Percentiles rank a stretch among this genome's conserved stretches.
Conservation (phyloP, 495 filamentous ascomycete species). For the Saxophila tyrrhenica region DNA sequence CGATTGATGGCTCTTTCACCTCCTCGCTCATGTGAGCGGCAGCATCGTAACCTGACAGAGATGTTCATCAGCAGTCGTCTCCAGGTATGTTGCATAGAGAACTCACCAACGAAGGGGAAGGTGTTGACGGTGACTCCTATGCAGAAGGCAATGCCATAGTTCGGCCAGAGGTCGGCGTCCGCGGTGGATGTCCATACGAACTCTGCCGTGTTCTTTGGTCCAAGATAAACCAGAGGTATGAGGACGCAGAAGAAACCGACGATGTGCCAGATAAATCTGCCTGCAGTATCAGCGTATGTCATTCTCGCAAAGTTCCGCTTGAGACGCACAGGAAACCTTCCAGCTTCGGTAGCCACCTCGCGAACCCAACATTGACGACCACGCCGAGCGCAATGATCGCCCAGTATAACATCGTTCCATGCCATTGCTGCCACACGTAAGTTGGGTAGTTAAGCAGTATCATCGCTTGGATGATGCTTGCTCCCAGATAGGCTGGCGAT, state of each 20-base stretch:
- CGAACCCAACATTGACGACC: slow-evolving; percentile 45
- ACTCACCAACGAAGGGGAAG: slow-evolving; percentile 12
- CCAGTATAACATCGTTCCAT: slow-evolving; percentile 48
- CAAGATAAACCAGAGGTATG: slow-evolving; percentile 46
- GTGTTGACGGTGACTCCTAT: slow-evolving; percentile 7
- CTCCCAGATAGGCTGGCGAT: slow-evolving; percentile 31
- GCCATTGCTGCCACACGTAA: slow-evolving; percentile 43
- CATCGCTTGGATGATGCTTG: slow-evolving; percentile 48
- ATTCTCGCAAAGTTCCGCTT: not conserved
- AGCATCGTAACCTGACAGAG: not conserved
- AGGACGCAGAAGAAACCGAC: slow-evolving; percentile 51
- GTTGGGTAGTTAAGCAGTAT: slow-evolving; percentile 40
- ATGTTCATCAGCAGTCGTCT: too few relatives aligned
- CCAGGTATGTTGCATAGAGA: too few relatives aligned
- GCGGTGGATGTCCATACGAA: slow-evolving; percentile 7
- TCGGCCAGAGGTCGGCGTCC: slow-evolving; percentile 1
- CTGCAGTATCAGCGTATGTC: not conserved
- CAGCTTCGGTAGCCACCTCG: slow-evolving; percentile 42
- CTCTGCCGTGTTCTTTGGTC: not conserved
- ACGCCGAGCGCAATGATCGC: slow-evolving; percentile 40
- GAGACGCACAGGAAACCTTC: slow-evolving; percentile 38
- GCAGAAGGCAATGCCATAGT: slow-evolving; percentile 9
- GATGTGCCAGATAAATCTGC: slow-evolving; percentile 44
- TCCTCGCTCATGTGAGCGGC: slow-evolving; percentile 13
- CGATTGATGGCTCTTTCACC: slow-evolving; percentile 2